phyloP scores from a whole-genome alignment of 2,329 filamentous ascomycete species.

The Curvularia verruculosa region DNA sequence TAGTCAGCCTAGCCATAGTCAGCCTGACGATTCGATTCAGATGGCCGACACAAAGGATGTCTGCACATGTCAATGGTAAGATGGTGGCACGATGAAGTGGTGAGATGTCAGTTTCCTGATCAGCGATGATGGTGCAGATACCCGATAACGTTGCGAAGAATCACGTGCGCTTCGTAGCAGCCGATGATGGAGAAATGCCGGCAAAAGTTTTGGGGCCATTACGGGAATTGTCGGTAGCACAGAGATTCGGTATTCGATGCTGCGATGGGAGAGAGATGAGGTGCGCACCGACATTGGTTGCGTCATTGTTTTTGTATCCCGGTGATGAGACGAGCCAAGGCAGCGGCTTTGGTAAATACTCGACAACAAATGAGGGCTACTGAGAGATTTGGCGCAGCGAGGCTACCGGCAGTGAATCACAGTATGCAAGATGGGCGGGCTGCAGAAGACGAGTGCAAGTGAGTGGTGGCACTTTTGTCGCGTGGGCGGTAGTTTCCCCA shows the following conservation, averaged over 20 bases:
- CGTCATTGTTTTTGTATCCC: background rate
- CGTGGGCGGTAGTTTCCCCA: conserved; percentile 39
- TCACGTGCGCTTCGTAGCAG: conserved; percentile 9
- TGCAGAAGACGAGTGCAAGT: background rate
- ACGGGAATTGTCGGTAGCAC: conserved; percentile 2
- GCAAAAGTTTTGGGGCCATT: background rate
- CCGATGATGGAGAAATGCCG: conserved; percentile 1
- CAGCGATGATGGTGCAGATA: background rate
- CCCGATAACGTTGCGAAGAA: background rate
- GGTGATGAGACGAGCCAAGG: conserved; percentile 20
- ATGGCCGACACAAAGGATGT: background rate
- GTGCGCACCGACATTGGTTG: conserved; percentile 18
- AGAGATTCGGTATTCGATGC: conserved; percentile 5
- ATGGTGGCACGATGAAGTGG: background rate
- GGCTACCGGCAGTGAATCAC: background rate
- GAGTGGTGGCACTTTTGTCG: conserved; percentile 6
- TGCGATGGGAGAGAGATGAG: conserved; percentile 3
- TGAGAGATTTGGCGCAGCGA: background rate
- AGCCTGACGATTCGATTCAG: background rate
- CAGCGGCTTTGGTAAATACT: background rate
- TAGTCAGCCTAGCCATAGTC: background rate
- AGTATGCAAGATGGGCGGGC: background rate
- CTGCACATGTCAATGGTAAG: background rate
- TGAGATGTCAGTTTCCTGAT: background rate
- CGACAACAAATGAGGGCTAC: background rate